Evolutionary conservation across 768 basidiomycete species (phyloP), one percentile per base, ranked within the genome.

Genomic region (Lactifluus subvellereus): DNA sequence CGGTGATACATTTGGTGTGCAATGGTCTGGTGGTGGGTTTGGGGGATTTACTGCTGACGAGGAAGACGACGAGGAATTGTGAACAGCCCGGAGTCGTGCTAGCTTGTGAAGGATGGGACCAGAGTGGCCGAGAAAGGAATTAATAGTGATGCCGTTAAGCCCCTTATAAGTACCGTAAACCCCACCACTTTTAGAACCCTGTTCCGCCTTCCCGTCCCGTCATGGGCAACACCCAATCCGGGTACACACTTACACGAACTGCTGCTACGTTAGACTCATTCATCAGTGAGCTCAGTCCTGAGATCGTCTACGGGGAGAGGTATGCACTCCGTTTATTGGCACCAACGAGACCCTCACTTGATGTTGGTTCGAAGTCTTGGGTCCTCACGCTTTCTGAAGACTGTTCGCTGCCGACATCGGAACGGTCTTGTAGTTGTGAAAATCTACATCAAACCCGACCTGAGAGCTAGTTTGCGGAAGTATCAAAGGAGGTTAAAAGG

Each of bases 401-500:
- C 94, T 0, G 94, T 96, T 68, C 87, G 89, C 70, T 95, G 89
- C 71, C 81, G 88, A 45, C 92, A 97, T 76, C 77, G 82, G 52
- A 87, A 89, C 69, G 92, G 94, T 0, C 86, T 84, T 45, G 77
- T 98, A 38, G 86, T 97, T 56, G 83, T 96, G 70, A 98, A 98
- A 81, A 87, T 98, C 61, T 97, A 95, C 77, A 85, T 95, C 71
- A 98, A 99, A 73, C 88, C 94, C 0, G 94, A 98, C 75, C 91
- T 93, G 30, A 83, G 87, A 3, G 71, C 95, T 60, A 88, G 87
- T 13, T 76, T 98, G 70, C 75, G 86, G 61, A 84, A 80, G 52
- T 88, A 95, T 69, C 83, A 88, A 57, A 77, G 86, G 59, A 78
- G 88, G 64, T 76, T 98, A 67, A 97, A 95, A 76, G 76, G 96